Evolutionary conservation across 495 filamentous ascomycete species (phyloP), one percentile per base, ranked within the genome.

Genomic region (Clohesyomyces aquaticus): DNA sequence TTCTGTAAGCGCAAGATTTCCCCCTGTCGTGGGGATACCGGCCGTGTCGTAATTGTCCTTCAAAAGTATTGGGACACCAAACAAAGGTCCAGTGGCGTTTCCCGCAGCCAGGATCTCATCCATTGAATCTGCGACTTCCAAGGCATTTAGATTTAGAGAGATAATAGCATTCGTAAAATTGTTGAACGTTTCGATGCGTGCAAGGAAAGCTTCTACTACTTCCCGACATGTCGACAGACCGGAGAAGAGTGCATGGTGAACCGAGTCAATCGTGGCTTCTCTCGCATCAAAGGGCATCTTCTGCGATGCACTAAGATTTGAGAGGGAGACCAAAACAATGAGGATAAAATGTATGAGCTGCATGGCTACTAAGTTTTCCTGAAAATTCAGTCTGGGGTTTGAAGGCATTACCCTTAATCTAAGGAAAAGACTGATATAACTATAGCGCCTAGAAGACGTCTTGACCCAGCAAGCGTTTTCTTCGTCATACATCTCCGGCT

Each of bases 31-130:
- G 35, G 75, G 78, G 66, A 82, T 79, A 10, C 78, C 77, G 0
- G 55, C 29, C 0, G 82, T 83, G 52, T 84, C 79, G 57, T 78
- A 86, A 62, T 87, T 88, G 68, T 88, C 85, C 72, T 88, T 88
- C 4, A 89, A 70, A 10, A 88, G 65, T 1, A 86, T 59, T 0
- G 87, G 85, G 11, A 89, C 76, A 69, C 84, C 83, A 64, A 85
- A 79, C 0, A 85, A 71, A 3, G 77, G 63, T 4, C 78, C 78
- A 4, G 77, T 73, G 4, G 68, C 68, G 65, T 83, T 81, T 12
- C 80, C 78, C 18, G 72, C 55, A 4, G 75, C 69, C 12, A 85
- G 72, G 32, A 59, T 61, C 0, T 42, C 23, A 62, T 87, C 85
- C 26, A 83, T 67, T 22, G 75, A 49, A 23, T 80, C 73, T 2